Evolutionary conservation across 2,329 filamentous ascomycete species (phyloP), one percentile per base, ranked within the genome.

Genomic region (Claviceps africana): DNA sequence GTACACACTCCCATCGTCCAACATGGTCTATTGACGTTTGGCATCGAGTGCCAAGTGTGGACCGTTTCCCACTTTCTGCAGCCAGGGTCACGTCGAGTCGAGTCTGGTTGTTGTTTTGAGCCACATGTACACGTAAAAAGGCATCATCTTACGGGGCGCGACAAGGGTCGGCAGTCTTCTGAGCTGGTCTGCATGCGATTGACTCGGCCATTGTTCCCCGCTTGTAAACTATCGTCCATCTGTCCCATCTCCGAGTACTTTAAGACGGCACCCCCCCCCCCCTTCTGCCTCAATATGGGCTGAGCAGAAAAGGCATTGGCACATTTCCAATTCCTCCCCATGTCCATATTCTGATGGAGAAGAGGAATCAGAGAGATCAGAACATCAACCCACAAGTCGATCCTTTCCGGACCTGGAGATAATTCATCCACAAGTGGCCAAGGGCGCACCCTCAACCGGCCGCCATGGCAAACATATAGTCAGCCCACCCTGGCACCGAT

Each of bases 381-480:
- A 47, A 37, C 2, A 39, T 48, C 21, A 31, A 11, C 22, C 11
- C 37, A 25, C 19, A n/a, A 17, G 13, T 33, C 21, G 13, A 31
- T 50, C 28, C 37, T 43, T 11, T 11, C 19, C 25, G 19, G 42
- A n/a, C 15, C 21, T 13, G 30, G 10, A 15, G n/a, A 31, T 4
- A 43, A 35, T 42, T 43, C 25, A 40, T 10, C 15, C 13, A 35
- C 31, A 39, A 49, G 31, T 15, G 37, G 40, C 37, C 33, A 21
- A 35, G 33, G n/a, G 44, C 31, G 28, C 42, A 46, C 37, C 13
- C 39, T 46, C 42, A 30, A 30, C 33, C 17, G 43, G 42, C 55
- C 57, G 51, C 42, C 35, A 62, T 63, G 60, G 57, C 58, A 47
- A 57, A 59, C 51, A 52, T 58, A 28, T 48, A 55, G 59, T 62